Base-by-base conservation (phyloP, 129 eudicot genomes). In the Artemisia annua region DNA sequence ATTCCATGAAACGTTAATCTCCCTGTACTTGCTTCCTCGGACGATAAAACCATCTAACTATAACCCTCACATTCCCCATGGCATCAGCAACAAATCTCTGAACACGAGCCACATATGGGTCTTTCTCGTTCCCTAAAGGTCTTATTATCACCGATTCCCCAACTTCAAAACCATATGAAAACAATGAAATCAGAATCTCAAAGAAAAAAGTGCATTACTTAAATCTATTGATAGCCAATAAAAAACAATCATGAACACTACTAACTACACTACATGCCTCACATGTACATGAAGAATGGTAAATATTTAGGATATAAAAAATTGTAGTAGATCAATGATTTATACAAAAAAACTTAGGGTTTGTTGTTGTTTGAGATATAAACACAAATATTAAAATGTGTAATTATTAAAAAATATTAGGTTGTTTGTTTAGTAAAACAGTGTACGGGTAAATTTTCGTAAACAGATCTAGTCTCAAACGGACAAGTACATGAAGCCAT, bases 1-100 rank as follows among this genome's bases (percentile, higher is more conserved):
- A 73, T 63, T 46, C 92, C 96, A 80, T 89, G 92, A 79, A 84
- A 89, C 69, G 67, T 83, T 35, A 83, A 71, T 63, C 96, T 77
- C 69, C 96, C 92, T 56, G 92, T 89, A 11, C 69, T 70, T 0
- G 92, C 72, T 74, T 89, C 90, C 83, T 86, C 92, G 92, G 92
- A 59, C 92, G 76, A 54, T 89, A 89, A 68, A 82, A 89, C 96
- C 91, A 86, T 75, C 85, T 70, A 43, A 86, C 87, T 20, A 66
- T 70, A 15, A 89, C 89, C 82, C 66, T 84, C 72, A 86, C 69
- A 44, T 80, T 75, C 56, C 76, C 83, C 73, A 83, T 79, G 48
- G 67, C 78, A 78, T 89, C 91, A 13, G 85, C 77, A 78, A 84
- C 86, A 48, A 86, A 78, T 64, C 70, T 86, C 74, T 89, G 86